These are phyloP conservation scores for Alternaria triticina DNA, from an alignment of 2,329 filamentous ascomycete genomes.

Conservation along the genomic window DNA sequence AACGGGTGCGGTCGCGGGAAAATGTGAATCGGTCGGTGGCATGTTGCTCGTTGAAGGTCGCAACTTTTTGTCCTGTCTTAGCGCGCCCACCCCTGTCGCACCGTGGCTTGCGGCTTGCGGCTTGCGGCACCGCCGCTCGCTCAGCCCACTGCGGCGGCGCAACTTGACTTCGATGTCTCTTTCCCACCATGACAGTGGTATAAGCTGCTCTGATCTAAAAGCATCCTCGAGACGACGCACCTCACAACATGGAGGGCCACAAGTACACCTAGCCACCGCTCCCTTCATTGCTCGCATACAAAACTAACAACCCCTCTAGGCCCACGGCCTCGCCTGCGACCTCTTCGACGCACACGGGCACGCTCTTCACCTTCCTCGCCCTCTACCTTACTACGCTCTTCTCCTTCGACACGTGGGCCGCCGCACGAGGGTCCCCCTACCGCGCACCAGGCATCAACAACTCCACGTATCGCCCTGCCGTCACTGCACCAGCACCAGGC, in stretches of 20 bases:
- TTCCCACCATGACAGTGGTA: not conserved
- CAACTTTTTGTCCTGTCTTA: slow-evolving; percentile 22
- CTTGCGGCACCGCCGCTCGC: not conserved
- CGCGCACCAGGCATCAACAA: slow-evolving; percentile 28
- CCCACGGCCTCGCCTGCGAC: slow-evolving; percentile 7
- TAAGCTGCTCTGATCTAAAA: not conserved
- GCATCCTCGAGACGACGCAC: not conserved
- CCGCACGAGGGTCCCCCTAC: slow-evolving; percentile 42
- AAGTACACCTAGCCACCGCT: slow-evolving; percentile 1
- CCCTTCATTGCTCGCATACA: not conserved
- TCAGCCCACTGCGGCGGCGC: not conserved
- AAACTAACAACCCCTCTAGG: slow-evolving; percentile 5
- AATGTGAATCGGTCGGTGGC: not conserved
- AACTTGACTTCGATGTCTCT: not conserved
- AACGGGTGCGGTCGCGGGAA: not conserved
- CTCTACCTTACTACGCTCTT: slow-evolving; percentile 51
- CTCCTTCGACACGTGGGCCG: slow-evolving; percentile 45
- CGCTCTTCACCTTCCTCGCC: slow-evolving; percentile 43
- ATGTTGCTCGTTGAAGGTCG: not conserved
- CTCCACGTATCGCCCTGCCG: slow-evolving; percentile 33
- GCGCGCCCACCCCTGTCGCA: slow-evolving; percentile 17
- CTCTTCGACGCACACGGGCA: slow-evolving; percentile 27
- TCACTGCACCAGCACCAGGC: slow-evolving; percentile 19
- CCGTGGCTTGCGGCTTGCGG: not conserved
- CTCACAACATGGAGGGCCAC: slow-evolving; percentile 4